Evolutionary conservation across 2,329 filamentous ascomycete genomes (phyloP), one percentile per base, ranked within the genome.

Genomic region (Aspergillus sp.): DNA sequence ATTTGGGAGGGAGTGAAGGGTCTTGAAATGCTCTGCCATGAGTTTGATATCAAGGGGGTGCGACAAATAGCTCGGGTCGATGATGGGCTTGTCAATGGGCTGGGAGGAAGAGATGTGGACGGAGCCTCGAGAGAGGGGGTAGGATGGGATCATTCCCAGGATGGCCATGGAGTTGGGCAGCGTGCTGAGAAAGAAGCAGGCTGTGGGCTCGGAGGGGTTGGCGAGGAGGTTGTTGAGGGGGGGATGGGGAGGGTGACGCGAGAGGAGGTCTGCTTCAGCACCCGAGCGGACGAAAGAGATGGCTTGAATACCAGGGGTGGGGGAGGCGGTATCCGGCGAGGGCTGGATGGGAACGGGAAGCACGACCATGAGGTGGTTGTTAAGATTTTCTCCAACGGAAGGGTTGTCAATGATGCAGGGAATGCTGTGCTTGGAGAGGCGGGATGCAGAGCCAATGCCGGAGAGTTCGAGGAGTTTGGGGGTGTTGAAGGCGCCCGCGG

Each of bases 1-100:
- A 1, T 7, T 8, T 10, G 39, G 39, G 5, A 42, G 15, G 39
- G 39, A 19, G 15, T 17, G 15, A n/a, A 42, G 39, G 1, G 15
- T 42, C 4, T 19, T 19, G 6, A 17, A 42, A 1, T 42, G 39
- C 7, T 3, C 15, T 8, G 44, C 44, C 44, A 27, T 25, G 8
- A 48, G 17, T 15, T 15, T 7, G 5, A 48, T 13, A 2, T 27
- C 21, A 3, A 21, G 4, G 13, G 44, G 44, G 11, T 25, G 21
- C 0, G 71, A 73, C 3, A 83, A 71, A 64, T 73, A 82, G 59
- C 76, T 76, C 0, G 81, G 80, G 63, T 83, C 73, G 60, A 81
- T 76, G 21, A 75, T 66, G 0, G 81, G 81, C 1, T 69, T 65
- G 10, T 74, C 72, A 1, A 68, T 64, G 0, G 69, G 70, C 4